Evolutionary conservation across 108 stramenopile species (phyloP).

Genomic region (Bacterosira constricta): DNA sequence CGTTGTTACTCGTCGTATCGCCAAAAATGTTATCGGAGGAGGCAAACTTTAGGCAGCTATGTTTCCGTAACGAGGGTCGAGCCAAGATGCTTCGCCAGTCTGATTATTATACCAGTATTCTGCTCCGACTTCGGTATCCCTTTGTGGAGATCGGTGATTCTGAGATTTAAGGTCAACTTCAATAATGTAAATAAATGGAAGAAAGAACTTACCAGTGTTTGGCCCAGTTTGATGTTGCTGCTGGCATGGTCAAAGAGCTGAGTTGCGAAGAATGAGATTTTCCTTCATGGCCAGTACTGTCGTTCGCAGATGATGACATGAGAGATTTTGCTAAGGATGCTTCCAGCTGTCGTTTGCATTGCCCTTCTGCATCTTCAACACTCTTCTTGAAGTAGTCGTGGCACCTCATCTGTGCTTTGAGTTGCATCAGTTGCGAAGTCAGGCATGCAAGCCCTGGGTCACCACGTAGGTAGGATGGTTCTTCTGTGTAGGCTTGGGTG

Average conservation of each 20-base stretch:
- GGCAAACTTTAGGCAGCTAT: not conserved
- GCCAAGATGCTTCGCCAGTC: slow-evolving; percentile 36
- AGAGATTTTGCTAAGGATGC: slow-evolving; percentile 7
- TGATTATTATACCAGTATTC: slow-evolving; percentile 22
- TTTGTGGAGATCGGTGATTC: not conserved
- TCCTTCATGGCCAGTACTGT: not conserved
- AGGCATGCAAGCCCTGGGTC: slow-evolving; percentile 18
- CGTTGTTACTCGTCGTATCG: slow-evolving; percentile 10
- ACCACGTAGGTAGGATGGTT: not conserved
- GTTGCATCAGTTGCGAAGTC: slow-evolving; percentile 6
- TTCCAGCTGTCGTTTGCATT: slow-evolving; percentile 15
- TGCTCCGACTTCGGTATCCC: slow-evolving; percentile 17
- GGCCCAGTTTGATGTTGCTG: not conserved
- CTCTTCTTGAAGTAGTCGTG: not conserved
- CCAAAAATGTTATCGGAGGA: not conserved
- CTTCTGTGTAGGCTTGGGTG: not conserved
- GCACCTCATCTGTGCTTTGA: slow-evolving; percentile 7
- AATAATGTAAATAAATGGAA: too few species aligned
- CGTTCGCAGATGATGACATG: not conserved
- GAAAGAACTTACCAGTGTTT: too few species aligned
- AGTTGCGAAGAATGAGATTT: not conserved
- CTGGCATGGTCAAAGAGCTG: not conserved
- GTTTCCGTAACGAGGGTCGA: slow-evolving; percentile 14
- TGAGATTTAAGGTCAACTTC: too few species aligned
- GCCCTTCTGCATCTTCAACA: slow-evolving; percentile 17